phyloP scores from a whole-genome alignment of 495 filamentous ascomycete genomes.

The Apodospora peruviana region DNA sequence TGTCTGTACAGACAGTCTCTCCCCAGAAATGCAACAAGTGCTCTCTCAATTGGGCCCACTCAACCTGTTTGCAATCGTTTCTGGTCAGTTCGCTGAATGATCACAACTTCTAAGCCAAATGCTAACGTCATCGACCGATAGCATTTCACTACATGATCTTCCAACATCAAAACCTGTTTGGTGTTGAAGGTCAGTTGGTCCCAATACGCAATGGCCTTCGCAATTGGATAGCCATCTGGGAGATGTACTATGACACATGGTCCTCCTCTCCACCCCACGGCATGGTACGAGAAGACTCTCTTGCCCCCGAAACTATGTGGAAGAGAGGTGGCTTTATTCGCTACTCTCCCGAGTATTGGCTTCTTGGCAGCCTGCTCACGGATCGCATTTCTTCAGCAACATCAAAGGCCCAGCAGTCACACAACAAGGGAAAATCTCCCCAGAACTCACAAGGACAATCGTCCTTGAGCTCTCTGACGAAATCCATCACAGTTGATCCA shows the following conservation, averaged over 20 bases:
- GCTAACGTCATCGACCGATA: too few relatives aligned
- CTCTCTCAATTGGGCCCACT: conserved; percentile 22
- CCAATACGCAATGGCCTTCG: conserved; percentile 22
- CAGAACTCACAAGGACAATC: neutral
- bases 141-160: conserved; percentile 29
- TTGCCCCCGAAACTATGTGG: conserved; percentile 19
- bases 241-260: conserved; percentile 15
- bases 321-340: conserved; percentile 22
- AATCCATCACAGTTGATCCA: conserved; percentile 14
- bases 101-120: too few relatives aligned
- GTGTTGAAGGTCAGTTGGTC: conserved; percentile 22
- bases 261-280: conserved; percentile 12
- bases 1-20: conserved; percentile 12
- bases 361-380: conserved; percentile 21
- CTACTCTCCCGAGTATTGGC: conserved; percentile 24
- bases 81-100: conserved; percentile 18
- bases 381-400: conserved; percentile 15
- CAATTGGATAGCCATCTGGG: conserved; percentile 27
- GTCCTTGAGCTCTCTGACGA: neutral
- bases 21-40: conserved; percentile 6
- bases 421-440: neutral
- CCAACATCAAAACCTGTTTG: conserved; percentile 26
- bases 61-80: conserved; percentile 26
- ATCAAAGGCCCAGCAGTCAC: neutral
- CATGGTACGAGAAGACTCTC: conserved; percentile 9